These are phyloP conservation scores for Pseudocercospora macadamiae DNA, from an alignment of 2,329 filamentous ascomycete genomes.

Conservation along the genomic window DNA sequence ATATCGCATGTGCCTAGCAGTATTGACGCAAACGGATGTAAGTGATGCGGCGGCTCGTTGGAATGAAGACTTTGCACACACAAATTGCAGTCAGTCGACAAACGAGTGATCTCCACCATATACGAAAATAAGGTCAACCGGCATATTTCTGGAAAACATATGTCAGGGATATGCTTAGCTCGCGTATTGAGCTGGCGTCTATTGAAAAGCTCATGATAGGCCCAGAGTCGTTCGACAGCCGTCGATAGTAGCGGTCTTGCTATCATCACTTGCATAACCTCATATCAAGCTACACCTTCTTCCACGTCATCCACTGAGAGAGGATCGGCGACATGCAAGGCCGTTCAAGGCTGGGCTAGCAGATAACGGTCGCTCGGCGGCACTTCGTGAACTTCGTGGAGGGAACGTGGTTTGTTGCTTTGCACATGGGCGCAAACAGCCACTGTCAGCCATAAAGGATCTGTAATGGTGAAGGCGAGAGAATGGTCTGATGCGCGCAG, in stretches of 20 bases:
- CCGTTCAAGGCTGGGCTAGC: not conserved
- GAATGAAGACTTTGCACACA: not conserved
- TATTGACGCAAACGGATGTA: too few species aligned
- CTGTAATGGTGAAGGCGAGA: not conserved
- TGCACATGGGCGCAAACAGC: not conserved
- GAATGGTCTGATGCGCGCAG: not conserved
- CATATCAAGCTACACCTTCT: not conserved
- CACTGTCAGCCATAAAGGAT: not conserved
- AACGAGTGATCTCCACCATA: not conserved
- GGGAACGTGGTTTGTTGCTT: not conserved
- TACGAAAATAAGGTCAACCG: too few species aligned
- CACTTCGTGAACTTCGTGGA: not conserved
- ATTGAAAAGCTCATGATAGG: not conserved
- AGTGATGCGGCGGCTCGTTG: not conserved
- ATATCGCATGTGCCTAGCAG: too few species aligned
- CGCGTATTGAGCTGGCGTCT: not conserved
- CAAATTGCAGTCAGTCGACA: not conserved
- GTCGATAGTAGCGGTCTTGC: not conserved
- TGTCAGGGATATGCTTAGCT: constrained; percentile 1
- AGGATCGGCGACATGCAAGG: not conserved
- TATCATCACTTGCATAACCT: not conserved
- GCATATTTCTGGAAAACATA: not conserved
- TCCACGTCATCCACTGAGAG: not conserved
- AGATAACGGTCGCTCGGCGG: not conserved
- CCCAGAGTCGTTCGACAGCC: not conserved